Conservation (phyloP, 2,329 filamentous ascomycete genomes). For the Sporothrix euskadiensis region DNA sequence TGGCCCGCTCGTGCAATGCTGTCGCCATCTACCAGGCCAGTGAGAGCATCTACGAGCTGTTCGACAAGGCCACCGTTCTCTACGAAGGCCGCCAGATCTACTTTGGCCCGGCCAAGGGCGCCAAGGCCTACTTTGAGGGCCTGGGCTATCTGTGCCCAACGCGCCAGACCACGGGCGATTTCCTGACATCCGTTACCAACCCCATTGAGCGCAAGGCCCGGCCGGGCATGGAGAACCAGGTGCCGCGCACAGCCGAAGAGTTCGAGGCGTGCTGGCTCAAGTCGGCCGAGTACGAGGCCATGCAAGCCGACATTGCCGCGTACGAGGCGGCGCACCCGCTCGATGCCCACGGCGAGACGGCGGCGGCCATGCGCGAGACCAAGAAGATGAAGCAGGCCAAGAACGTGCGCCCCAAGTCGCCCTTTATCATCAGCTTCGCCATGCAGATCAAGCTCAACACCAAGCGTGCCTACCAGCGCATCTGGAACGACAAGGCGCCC, state of each 20-base stretch:
- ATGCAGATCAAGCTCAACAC: constrained; percentile 54
- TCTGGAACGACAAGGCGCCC: constrained; percentile 72
- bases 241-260: constrained; percentile 61
- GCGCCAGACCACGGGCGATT: constrained; percentile 71
- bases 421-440: constrained; percentile 68
- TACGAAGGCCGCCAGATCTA: constrained; percentile 67
- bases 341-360: constrained; percentile 47
- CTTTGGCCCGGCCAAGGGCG: constrained; percentile 61
- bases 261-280: constrained; percentile 61
- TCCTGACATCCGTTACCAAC: constrained; percentile 74
- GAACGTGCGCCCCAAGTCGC: constrained; percentile 72
- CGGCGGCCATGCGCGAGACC: constrained; percentile 51
- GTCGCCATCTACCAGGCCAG: constrained; percentile 69
- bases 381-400: constrained; percentile 59
- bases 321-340: constrained; percentile 52
- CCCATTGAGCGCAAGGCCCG: constrained; percentile 69
- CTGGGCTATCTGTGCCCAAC: constrained; percentile 64
- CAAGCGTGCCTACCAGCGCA: constrained; percentile 74
- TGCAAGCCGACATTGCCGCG: constrained; percentile 58
- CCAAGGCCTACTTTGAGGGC: constrained; percentile 65
- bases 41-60: constrained; percentile 59
- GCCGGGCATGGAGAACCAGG: constrained; percentile 58
- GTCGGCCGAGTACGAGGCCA: constrained; percentile 52
- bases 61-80: constrained; percentile 77
- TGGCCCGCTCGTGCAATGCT: constrained; percentile 62